Evolutionary conservation across 371 early-diverging fungal species (phyloP).

Genomic region (Spraguea lophii): DNA sequence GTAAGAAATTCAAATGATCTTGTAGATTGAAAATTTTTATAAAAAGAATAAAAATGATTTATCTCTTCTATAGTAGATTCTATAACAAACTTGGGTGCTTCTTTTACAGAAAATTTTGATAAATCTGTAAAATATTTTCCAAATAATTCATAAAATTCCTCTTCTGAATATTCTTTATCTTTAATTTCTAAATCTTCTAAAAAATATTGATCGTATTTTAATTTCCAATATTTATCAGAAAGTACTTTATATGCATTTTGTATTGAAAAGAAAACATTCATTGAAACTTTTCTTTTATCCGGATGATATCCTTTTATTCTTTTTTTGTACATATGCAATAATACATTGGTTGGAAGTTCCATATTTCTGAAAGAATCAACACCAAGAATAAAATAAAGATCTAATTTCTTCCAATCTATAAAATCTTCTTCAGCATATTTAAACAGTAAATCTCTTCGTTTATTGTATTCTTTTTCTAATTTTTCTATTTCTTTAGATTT

Average conservation of each 20-base stretch:
- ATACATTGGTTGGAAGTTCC: conserved; percentile 14
- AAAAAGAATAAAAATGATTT: conserved; percentile 79
- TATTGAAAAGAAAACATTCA: conserved; percentile 31
- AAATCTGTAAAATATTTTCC: conserved; percentile 67
- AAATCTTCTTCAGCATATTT: conserved; percentile 37
- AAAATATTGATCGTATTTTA: conserved; percentile 84
- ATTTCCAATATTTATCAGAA: conserved; percentile 65
- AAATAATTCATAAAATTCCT: conserved; percentile 68
- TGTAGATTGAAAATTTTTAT: conserved; percentile 81
- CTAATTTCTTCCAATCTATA: conserved; percentile 28
- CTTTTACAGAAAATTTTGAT: conserved; percentile 55
- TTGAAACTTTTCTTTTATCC: conserved; percentile 18
- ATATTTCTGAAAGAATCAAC: conserved; percentile 17
- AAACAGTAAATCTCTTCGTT: conserved; percentile 24
- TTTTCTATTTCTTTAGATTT: conserved; percentile 1
- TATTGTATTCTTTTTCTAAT: conserved; percentile 6
- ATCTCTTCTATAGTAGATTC: conserved; percentile 57
- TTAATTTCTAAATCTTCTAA: conserved; percentile 49
- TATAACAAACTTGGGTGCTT: conserved; percentile 55
- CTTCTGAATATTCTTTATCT: conserved; percentile 52
- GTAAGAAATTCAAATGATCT: conserved; percentile 82
- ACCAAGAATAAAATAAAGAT: conserved; percentile 42
- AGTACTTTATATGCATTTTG: conserved; percentile 63
- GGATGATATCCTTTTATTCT: conserved; percentile 41
- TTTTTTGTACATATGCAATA: conserved; percentile 17